A percentile compares a stretch with the other conserved stretches of the same genome.
These are phyloP conservation scores for Beauveria rudraprayagi DNA, from an alignment of 2,329 filamentous ascomycete species.

Conservation along the genomic window DNA sequence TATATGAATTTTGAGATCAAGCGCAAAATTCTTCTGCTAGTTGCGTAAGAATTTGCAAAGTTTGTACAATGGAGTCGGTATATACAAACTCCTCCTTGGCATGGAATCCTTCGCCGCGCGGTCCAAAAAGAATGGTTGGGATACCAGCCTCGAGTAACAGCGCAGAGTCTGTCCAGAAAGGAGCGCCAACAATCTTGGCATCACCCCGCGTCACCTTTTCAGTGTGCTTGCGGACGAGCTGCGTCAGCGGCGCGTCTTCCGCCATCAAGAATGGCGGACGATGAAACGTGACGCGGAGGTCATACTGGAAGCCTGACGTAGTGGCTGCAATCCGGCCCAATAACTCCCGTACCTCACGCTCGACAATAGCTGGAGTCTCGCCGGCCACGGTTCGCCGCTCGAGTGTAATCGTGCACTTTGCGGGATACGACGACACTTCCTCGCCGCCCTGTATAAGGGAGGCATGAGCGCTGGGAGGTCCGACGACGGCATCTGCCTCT, in stretches of 20 bases:
- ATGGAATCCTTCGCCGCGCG: conserved; percentile 40
- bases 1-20: background rate
- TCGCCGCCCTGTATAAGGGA: conserved; percentile 42
- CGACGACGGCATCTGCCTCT: conserved; percentile 25
- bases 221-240: conserved; percentile 23
- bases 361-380: conserved; percentile 31
- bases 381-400: conserved; percentile 40
- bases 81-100: conserved; percentile 42
- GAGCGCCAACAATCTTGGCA: conserved; percentile 21
- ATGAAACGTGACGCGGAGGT: conserved; percentile 31
- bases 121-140: conserved; percentile 38
- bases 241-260: conserved; percentile 32
- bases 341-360: conserved; percentile 29
- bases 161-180: conserved; percentile 45
- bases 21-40: conserved; percentile 24
- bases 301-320: conserved; percentile 31
- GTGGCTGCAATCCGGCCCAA: conserved; percentile 24
- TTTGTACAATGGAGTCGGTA: conserved; percentile 31
- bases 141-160: conserved; percentile 37
- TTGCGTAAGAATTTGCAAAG: conserved; percentile 20
- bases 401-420: conserved; percentile 37
- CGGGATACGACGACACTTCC: conserved; percentile 43
- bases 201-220: conserved; percentile 20
- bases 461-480: conserved; percentile 36
- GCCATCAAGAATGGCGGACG: conserved; percentile 35